Base-by-base conservation (phyloP, 805 yeast genomes). In the Teunomyces kruisii region DNA sequence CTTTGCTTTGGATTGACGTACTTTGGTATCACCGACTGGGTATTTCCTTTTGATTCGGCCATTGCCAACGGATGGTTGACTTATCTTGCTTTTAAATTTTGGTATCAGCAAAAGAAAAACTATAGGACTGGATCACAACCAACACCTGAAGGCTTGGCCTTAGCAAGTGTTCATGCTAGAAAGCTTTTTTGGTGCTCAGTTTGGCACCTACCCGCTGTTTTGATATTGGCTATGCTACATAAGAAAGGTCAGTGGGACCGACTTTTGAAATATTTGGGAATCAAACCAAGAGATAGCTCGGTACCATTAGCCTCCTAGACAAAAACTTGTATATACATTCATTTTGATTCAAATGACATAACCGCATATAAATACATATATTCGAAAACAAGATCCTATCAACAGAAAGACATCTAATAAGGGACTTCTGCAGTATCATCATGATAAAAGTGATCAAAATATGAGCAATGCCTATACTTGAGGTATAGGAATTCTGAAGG, bases 221-320 rank as follows among this genome's bases (percentile, higher is more conserved):
- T 94, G 43, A 84, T 90, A 14, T 70, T 94, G 48, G 97, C 98
- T 1, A 92, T 94, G 90, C 63, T 94, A 42, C 98, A 94, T 65
- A 94, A 94, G 67, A 84, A 84, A 62, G 97, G 97, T 5, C 89
- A 90, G 61, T 92, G 97, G 97, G 96, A 90, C 59, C 63, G 72
- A 33, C 43, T 70, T 27, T 65, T 68, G 44, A 43, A 41, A n/a
- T 67, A 67, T 47, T 43, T 70, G 36, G 54, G 53, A 7, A 16
- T 45, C n/a, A 32, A 32, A 19, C 28, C 29, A 16, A 38, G 28
- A 14, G 36, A 22, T 10, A 33, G 24, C 9, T 15, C 30, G 19
- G 22, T 15, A 16, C 3, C 22, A 16, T 22, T 35, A 12, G 26
- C 26, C 15, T 22, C 38, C n/a, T 35, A 35, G 38, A 13, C 22